phyloP scores from a whole-genome alignment of 352 stramenopile genomes.

The Globisporangium middletonii region DNA sequence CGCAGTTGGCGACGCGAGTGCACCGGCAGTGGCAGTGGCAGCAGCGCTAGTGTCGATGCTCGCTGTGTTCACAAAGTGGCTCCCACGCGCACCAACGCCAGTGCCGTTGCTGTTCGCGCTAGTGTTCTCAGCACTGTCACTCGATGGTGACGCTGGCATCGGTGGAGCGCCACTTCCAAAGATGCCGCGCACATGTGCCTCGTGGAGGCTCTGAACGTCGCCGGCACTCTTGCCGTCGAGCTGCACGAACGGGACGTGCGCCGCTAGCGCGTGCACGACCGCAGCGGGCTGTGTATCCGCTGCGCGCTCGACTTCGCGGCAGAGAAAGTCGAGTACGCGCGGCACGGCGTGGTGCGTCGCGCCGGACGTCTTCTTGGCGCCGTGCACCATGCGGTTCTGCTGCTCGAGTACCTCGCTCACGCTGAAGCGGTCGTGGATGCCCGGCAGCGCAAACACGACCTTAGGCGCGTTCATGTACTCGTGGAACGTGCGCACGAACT shows the following conservation, averaged over 20 bases:
- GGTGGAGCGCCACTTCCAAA: not conserved
- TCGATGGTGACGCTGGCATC: not conserved
- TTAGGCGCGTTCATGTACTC: conserved; percentile 62
- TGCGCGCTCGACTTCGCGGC: conserved; percentile 33
- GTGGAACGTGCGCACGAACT: conserved; percentile 74
- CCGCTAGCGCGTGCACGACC: conserved; percentile 17
- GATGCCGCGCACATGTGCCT: conserved; percentile 1
- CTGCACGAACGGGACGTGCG: conserved; percentile 14
- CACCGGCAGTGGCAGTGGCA: too few species aligned
- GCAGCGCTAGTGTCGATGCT: not conserved
- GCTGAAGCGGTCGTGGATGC: conserved; percentile 70
- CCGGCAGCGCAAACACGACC: conserved; percentile 68
- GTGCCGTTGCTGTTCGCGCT: not conserved
- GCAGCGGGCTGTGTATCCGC: conserved; percentile 11
- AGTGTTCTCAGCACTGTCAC: conserved; percentile 4
- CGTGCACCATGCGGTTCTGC: conserved; percentile 57
- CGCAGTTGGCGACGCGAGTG: not conserved
- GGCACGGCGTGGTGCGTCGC: conserved; percentile 31
- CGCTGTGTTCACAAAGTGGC: conserved; percentile 1
- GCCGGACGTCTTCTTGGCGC: conserved; percentile 18
- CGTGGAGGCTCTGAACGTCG: conserved; percentile 17
- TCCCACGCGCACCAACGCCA: not conserved
- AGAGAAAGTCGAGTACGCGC: conserved; percentile 57
- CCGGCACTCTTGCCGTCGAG: conserved; percentile 3
- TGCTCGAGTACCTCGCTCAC: conserved; percentile 58